Evolutionary conservation across 2,329 filamentous ascomycete genomes (phyloP).

Genomic region (Sordariomycetes sp.): DNA sequence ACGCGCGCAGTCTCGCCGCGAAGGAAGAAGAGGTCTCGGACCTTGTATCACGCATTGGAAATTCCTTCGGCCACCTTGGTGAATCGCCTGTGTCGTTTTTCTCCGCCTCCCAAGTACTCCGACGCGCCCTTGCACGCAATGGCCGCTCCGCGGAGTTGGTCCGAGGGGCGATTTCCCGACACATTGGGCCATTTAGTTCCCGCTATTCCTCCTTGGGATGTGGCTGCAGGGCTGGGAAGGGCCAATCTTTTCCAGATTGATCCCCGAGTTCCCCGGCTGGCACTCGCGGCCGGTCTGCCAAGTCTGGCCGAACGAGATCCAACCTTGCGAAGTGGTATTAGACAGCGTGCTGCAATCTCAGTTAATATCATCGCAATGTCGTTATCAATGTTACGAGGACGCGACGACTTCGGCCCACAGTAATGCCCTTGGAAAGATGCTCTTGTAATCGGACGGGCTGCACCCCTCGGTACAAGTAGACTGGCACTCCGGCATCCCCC

Average conservation of each 20-base stretch:
- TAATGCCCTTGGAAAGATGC: not conserved
- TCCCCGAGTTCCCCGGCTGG: not conserved
- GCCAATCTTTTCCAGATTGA: not conserved
- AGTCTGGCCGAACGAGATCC: not conserved
- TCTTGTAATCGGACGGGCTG: not conserved
- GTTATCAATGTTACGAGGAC: not conserved
- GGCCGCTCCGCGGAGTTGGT: no score
- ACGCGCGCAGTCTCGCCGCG: no score
- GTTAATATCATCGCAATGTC: not conserved
- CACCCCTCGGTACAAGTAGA: not conserved
- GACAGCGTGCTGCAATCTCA: not conserved
- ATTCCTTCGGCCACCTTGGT: no score
- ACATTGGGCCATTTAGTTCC: not conserved
- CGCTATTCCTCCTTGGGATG: not conserved
- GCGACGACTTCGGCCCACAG: not conserved
- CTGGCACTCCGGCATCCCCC: not conserved
- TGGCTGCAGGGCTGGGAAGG: not conserved
- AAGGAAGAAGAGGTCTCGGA: no score
- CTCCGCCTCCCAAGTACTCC: no score
- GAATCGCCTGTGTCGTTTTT: no score
- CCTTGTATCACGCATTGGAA: no score
- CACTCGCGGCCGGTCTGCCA: not conserved
- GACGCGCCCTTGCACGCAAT: no score
- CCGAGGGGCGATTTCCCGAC: not conserved
- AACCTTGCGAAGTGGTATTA: not conserved